phyloP scores from a whole-genome alignment of 495 filamentous ascomycete genomes.

The Penicillium paxilli region DNA sequence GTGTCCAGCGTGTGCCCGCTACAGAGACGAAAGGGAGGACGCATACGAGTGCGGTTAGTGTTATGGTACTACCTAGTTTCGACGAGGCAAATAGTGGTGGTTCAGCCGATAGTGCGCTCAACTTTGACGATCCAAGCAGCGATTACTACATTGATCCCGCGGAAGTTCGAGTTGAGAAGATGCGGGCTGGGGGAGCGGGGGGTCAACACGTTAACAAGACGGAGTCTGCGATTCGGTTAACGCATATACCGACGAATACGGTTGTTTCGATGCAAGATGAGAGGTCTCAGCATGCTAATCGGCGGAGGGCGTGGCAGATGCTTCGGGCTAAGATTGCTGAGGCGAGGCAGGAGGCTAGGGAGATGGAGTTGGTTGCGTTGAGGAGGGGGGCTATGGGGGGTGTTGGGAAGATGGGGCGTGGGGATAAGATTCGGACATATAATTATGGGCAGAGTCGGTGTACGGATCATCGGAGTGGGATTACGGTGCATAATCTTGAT shows the following conservation, averaged over 20 bases:
- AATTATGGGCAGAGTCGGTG: constrained; percentile 92
- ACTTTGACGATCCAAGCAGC: constrained; percentile 78
- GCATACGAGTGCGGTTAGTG: constrained; percentile 88
- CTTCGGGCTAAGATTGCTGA: constrained; percentile 84
- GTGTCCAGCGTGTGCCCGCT: constrained; percentile 88
- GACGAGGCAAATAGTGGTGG: constrained; percentile 56
- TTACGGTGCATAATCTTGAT: constrained; percentile 79
- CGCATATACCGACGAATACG: constrained; percentile 84
- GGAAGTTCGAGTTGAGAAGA: constrained; percentile 84
- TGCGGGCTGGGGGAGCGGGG: constrained; percentile 88
- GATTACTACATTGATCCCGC: constrained; percentile 87
- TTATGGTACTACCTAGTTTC: constrained; percentile 87
- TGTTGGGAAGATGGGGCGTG: constrained; percentile 77
- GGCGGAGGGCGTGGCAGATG: constrained; percentile 81
- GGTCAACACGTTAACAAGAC: constrained; percentile 99
- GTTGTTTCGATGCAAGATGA: constrained; percentile 90
- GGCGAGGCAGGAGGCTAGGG: constrained; percentile 74
- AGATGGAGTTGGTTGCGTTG: constrained; percentile 74
- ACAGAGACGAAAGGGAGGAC: constrained; percentile 89
- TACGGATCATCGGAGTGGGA: constrained; percentile 87
- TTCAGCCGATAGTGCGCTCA: constrained; percentile 52
- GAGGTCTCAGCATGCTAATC: constrained; percentile 86
- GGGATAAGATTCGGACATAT: constrained; percentile 94
- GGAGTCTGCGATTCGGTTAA: constrained; percentile 90
- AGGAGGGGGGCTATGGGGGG: constrained; percentile 74